Evolutionary conservation across 495 filamentous ascomycete species (phyloP), one percentile per base, ranked within the genome.

Genomic region (Xylaria nigripes): DNA sequence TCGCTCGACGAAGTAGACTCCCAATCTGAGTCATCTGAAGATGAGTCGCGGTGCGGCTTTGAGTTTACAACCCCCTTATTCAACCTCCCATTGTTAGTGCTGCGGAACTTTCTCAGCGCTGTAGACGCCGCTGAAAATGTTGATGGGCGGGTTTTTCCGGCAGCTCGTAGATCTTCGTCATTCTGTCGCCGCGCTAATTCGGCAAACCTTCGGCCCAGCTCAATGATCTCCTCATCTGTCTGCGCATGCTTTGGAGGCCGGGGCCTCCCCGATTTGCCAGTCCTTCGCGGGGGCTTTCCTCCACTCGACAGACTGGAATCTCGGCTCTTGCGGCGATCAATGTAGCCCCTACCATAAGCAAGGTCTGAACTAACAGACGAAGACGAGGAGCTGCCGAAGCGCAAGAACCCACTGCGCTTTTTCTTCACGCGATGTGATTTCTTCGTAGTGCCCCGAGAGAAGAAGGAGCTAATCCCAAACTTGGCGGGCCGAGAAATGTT

Each of bases 291-390:
- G 9, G 55, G 38, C 4, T 24, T 44, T 10, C 45, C 49, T 15
- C 48, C 51, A 22, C 41, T 54, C 12, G 52, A 36, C n/a, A 59
- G 56, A 27, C 59, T 61, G 13, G 57, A 54, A 19, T 65, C 64
- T 25, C 66, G 63, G 52, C 62, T 65, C 48, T 56, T 54, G 54
- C 56, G 64, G 38, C 67, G 62, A 27, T 74, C 72, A 41, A 80
- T 66, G 56, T 77, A 81, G 8, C 77, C 78, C 16, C 65, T 71
- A 30, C 78, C 78, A 54, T 81, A 81, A 21, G 77, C 78, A 41
- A 81, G 59, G 48, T 80, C 77, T 40, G 70, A 73, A 46, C 77
- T 71, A 36, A 79, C 66, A 3, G 73, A 74, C 6, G 72, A 76
- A 4, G 70, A 72, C 16, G 73, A 77, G 19, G 66, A 70, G 59